phyloP scores from a whole-genome alignment of 129 eudicot species.

The Chrysanthemum lavandulifolium region DNA sequence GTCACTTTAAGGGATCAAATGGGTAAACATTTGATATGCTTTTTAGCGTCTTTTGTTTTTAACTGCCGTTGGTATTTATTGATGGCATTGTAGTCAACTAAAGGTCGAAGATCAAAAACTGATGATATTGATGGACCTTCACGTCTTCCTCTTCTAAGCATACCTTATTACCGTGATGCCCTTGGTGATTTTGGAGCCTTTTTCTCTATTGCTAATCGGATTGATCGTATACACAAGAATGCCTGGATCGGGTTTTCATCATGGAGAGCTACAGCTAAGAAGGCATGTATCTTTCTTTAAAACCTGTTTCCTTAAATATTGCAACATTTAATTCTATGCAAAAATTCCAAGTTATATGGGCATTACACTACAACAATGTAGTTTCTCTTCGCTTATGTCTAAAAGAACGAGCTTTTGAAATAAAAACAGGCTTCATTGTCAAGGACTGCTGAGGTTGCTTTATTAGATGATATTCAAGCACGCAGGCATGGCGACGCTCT shows the following conservation, averaged over 20 bases:
- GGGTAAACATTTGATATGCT: neutral
- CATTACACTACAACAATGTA: neutral
- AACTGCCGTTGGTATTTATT: neutral
- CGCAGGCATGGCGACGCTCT: slow-evolving; percentile 78
- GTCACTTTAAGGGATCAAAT: slow-evolving; percentile 19
- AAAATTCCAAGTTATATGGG: neutral
- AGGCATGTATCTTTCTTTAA: slow-evolving; percentile 37
- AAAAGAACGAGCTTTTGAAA: slow-evolving; percentile 4
- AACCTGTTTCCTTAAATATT: slow-evolving; percentile 1
- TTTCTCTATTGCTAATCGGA: slow-evolving; percentile 79
- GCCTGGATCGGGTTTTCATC: slow-evolving; percentile 98
- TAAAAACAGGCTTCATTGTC: slow-evolving; percentile 72
- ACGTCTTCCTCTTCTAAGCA: slow-evolving; percentile 79
- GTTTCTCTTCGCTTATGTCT: slow-evolving; percentile 14
- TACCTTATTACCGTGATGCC: slow-evolving; percentile 72
- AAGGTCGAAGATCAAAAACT: slow-evolving; percentile 70
- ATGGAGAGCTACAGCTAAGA: slow-evolving; percentile 84
- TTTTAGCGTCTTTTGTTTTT: neutral
- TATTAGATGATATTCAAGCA: slow-evolving; percentile 68
- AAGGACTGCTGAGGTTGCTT: slow-evolving; percentile 63
- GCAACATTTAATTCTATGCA: neutral
- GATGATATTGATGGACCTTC: slow-evolving; percentile 96
- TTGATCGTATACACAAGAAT: slow-evolving; percentile 87
- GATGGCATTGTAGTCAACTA: slow-evolving; percentile 55
- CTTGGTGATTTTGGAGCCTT: slow-evolving; percentile 90